A percentile compares a stretch with the other conserved stretches of the same genome.
These are phyloP conservation scores for Torulaspora quercuum DNA, from an alignment of 805 yeast species.

Conservation along the genomic window DNA sequence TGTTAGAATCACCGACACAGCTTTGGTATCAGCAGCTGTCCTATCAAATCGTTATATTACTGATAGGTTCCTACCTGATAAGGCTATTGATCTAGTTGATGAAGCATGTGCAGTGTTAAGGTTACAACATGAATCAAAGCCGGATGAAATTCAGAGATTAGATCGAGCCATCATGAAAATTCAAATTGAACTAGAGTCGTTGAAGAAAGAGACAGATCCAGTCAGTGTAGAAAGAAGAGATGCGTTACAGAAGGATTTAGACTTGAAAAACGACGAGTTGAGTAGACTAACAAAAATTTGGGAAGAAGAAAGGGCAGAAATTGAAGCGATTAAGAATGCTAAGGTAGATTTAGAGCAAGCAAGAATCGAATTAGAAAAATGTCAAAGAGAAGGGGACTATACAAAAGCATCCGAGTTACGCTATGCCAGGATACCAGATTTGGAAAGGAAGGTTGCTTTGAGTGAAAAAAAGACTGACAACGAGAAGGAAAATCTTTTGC, in stretches of 20 bases:
- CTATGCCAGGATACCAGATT: slow-evolving; percentile 78
- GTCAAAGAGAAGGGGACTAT: slow-evolving; percentile 81
- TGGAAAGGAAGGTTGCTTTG: slow-evolving; percentile 57
- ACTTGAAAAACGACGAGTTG: slow-evolving; percentile 60
- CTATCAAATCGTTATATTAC: slow-evolving; percentile 86
- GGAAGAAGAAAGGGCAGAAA: slow-evolving; percentile 76
- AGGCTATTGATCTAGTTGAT: slow-evolving; percentile 94
- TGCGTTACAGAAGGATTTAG: slow-evolving; percentile 67
- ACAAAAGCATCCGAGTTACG: slow-evolving; percentile 86
- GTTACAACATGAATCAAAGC: slow-evolving; percentile 94
- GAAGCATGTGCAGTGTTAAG: slow-evolving; percentile 96
- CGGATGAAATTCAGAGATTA: slow-evolving; percentile 85
- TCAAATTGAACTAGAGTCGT: slow-evolving; percentile 89
- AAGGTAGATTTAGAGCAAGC: slow-evolving; percentile 84
- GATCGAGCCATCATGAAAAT: slow-evolving; percentile 91
- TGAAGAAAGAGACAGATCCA: slow-evolving; percentile 88
- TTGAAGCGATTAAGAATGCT: slow-evolving; percentile 73
- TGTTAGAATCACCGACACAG: slow-evolving; percentile 87
- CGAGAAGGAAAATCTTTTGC: slow-evolving; percentile 38
- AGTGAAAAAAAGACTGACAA: slow-evolving; percentile 41
- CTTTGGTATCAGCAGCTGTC: slow-evolving; percentile 89
- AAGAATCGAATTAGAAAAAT: slow-evolving; percentile 73
- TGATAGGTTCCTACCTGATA: slow-evolving; percentile 89
- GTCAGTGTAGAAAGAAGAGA: slow-evolving; percentile 73
- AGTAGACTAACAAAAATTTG: slow-evolving; percentile 73